Base-by-base conservation (phyloP, 2,329 filamentous ascomycete genomes). In the Paraconiothyrium sp. region DNA sequence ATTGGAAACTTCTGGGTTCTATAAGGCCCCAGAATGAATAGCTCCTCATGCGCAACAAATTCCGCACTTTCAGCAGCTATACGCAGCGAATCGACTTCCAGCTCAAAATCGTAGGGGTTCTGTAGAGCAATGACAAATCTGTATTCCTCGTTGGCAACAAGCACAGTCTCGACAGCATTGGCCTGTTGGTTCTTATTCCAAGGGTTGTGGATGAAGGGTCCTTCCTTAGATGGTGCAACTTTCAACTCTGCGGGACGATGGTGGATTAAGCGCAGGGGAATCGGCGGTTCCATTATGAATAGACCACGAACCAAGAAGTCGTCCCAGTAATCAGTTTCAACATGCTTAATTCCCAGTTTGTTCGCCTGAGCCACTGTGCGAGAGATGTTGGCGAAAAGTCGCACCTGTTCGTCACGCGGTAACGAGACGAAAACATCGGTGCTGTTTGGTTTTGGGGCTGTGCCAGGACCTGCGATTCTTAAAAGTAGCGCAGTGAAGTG, bases 201-300 rank as follows among this genome's bases (percentile, higher is more conserved):
- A 0, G 95, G 93, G 72, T 97, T 97, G 75, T 98, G 97, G 60
- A 99, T 92, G 70, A 99, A 97, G 0, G 95, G 95, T 63, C 95
- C 93, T 1, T 74, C 66, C 50, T 65, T 84, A 80, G 59, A 78
- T 72, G 61, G 61, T 2, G 67, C 63, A 8, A 66, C 47, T 51
- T 76, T 72, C 30, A 78, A 67, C 54, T 78, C 76, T 11, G 68
- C 68, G n/a, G 74, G 70, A 22, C 71, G 73, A 56, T 77, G 75
- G 41, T 75, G 73, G 3, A 69, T 78, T 10, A 78, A 54, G 6
- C 72, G 69, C 3, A 77, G 55, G 11, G 68, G 61, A 43, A 66
- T 47, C 2, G 70, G 60, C 61, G 76, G 74, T 41, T 78, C 76
- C 27, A 90, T 83, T 54, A 93, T 87, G 47, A 97, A 82, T 58